These are phyloP conservation scores for Heterobasidion parviporum DNA, from an alignment of 1,284 basidiomycete species.

Conservation along the genomic window DNA sequence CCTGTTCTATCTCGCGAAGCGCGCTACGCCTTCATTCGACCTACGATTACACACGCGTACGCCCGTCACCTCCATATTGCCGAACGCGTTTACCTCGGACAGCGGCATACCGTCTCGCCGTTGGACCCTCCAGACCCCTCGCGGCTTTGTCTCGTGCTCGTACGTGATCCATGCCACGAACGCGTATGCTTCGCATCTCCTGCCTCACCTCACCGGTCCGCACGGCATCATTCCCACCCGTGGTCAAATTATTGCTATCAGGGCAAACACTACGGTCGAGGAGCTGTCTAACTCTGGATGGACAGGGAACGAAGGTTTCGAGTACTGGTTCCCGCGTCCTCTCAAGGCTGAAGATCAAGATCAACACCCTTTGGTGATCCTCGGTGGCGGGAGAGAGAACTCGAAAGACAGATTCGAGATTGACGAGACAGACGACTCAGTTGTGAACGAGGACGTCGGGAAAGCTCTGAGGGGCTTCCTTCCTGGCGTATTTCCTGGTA, in stretches of 20 bases:
- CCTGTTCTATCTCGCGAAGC: slow-evolving; percentile 40
- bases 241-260: slow-evolving; percentile 62
- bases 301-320: slow-evolving; percentile 39
- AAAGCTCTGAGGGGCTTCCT: slow-evolving; percentile 47
- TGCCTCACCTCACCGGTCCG: slow-evolving; percentile 50
- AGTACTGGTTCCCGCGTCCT: slow-evolving; percentile 81
- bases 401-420: slow-evolving; percentile 37
- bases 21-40: slow-evolving; percentile 24
- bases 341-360: slow-evolving; percentile 17
- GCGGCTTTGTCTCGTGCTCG: slow-evolving; percentile 47
- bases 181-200: slow-evolving; percentile 59
- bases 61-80: slow-evolving; percentile 44
- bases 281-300: slow-evolving; percentile 21
- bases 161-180: slow-evolving; percentile 78
- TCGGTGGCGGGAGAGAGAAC: slow-evolving; percentile 63
- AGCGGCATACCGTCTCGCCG: slow-evolving; percentile 14
- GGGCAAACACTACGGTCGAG: slow-evolving; percentile 34
- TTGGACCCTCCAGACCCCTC: slow-evolving; percentile 49
- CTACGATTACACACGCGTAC: slow-evolving; percentile 63
- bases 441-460: slow-evolving; percentile 39
- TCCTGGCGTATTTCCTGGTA: slow-evolving; percentile 48
- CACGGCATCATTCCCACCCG: slow-evolving; percentile 61
- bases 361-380: slow-evolving; percentile 51
- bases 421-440: slow-evolving; percentile 55
- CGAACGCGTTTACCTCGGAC: slow-evolving; percentile 7